Evolutionary conservation across 805 yeast genomes (phyloP), one percentile per base, ranked within the genome.

Genomic region (Yarrowia bubula): DNA sequence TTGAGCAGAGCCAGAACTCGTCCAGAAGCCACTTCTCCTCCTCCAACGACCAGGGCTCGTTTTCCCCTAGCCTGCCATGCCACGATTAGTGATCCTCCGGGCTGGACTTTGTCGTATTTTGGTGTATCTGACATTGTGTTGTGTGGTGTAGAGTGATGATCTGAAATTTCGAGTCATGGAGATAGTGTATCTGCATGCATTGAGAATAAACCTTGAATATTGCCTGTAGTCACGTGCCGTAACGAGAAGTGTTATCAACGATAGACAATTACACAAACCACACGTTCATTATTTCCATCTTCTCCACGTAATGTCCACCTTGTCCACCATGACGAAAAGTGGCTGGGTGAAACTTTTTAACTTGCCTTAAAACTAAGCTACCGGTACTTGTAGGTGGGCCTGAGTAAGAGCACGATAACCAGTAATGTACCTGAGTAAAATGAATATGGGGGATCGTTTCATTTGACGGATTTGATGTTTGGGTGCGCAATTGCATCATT

Each of bases 41-140:
- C 91, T 0, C 96, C 96, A 44, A 89, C 83, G 1, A 89, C 88
- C 9, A 89, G 78, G 14, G 88, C 89, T 69, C 83, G 89, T 53
- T 81, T 81, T 68, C 80, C 82, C 76, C 79, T 82, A 18, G 87
- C 89, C 75, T 87, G 92, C 90, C 89, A 87, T 10, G 92, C 92
- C 18, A 87, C 79, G 69, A 87, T 78, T 11, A 87, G 76, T 0
- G 92, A 88, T 1, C 85, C 88, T 14, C 73, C 73, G 15, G 64
- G 58, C 50, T 61, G 65, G 8, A 58, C 51, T 13, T 58, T 44
- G 18, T 43, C 51, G 22, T 43, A 58, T 18, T 33, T 42, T 8
- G 31, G 31, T 0, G 41, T 17, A 14, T 43, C 35, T 17, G 50
- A 33, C 50, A 48, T 48, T 8, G 22, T 47, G 38, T 32, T 10